Evolutionary conservation across 202 grass and related monocot genomes (phyloP).

Genomic region (Musa balbisiana): DNA sequence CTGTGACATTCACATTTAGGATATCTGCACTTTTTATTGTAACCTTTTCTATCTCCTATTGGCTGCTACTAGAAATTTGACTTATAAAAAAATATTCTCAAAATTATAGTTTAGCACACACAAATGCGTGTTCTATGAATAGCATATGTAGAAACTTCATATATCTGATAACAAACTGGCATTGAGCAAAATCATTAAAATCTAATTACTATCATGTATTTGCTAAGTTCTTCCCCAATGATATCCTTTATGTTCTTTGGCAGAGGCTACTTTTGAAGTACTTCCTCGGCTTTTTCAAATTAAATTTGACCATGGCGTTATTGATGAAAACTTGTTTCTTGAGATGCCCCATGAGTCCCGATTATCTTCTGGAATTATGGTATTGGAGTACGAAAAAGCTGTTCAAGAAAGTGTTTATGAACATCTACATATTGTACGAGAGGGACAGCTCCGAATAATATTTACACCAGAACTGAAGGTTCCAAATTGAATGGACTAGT

Average conservation of each 20-base stretch:
- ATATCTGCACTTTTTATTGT: too few relatives aligned
- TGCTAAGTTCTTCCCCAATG: neutral
- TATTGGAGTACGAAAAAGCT: slow-evolving; percentile 6
- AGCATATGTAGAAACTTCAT: too few relatives aligned
- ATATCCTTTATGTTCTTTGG: neutral
- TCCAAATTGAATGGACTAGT: neutral
- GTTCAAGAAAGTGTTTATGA: slow-evolving; percentile 13
- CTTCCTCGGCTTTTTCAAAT: slow-evolving; percentile 92
- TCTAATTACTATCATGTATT: neutral
- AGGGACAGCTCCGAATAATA: slow-evolving; percentile 10
- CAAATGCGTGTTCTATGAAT: too few relatives aligned
- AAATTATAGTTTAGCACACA: too few relatives aligned
- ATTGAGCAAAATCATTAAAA: too few relatives aligned
- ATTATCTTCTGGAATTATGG: slow-evolving; percentile 4
- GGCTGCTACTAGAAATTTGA: too few relatives aligned
- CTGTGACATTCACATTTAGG: too few relatives aligned
- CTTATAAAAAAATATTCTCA: too few relatives aligned
- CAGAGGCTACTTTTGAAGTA: slow-evolving; percentile 85
- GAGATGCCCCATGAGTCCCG: slow-evolving; percentile 40
- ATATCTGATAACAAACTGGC: too few relatives aligned
- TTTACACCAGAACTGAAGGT: slow-evolving; percentile 11
- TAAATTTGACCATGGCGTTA: slow-evolving; percentile 82
- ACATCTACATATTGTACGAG: slow-evolving; percentile 3
- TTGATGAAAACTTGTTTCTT: slow-evolving; percentile 76
- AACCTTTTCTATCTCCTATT: too few relatives aligned